Conservation (phyloP, 108 stramenopile genomes). For the Fistulifera pelliculosa region DNA sequence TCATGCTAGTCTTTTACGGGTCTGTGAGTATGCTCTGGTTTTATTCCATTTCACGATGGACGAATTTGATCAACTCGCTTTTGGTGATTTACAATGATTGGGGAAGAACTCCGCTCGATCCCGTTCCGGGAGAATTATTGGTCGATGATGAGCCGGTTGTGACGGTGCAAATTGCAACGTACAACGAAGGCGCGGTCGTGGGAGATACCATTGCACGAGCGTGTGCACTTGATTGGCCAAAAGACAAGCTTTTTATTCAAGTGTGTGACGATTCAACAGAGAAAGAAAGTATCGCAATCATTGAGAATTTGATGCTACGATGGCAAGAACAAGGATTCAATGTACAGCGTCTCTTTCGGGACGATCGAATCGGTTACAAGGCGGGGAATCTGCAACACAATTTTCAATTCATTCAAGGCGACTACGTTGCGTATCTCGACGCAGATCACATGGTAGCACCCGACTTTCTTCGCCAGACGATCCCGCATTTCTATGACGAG, state of each 20-base stretch:
- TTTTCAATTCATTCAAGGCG: slow-evolving; percentile 8
- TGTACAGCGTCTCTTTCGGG: slow-evolving; percentile 2
- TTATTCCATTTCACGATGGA: too few relatives aligned
- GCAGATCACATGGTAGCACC: slow-evolving; percentile 16
- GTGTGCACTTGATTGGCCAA: slow-evolving; percentile 19
- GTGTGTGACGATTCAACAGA: slow-evolving; percentile 21
- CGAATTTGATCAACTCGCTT: too few relatives aligned
- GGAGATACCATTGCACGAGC: slow-evolving; percentile 17
- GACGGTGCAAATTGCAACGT: slow-evolving; percentile 21
- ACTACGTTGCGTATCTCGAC: slow-evolving; percentile 21
- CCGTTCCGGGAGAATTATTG: too few relatives aligned
- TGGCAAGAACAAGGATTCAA: slow-evolving; percentile 9
- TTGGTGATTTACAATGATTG: too few relatives aligned
- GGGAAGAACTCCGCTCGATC: too few relatives aligned
- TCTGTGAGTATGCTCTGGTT: too few relatives aligned
- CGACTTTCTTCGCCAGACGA: slow-evolving; percentile 7
- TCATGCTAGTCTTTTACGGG: too few relatives aligned
- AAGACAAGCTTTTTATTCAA: slow-evolving; percentile 15
- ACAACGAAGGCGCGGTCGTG: slow-evolving; percentile 21
- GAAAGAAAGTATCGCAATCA: slow-evolving; percentile 7
- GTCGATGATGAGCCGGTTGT: slow-evolving; percentile 8
- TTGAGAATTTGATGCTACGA: not conserved
- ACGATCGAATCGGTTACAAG: slow-evolving; percentile 18
- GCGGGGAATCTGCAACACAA: slow-evolving; percentile 13
- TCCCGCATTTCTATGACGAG: slow-evolving; percentile 14